Percentiles rank a stretch among this genome's conserved stretches.
Conservation (phyloP, 805 yeast genomes). For the Candida ponderosae region DNA sequence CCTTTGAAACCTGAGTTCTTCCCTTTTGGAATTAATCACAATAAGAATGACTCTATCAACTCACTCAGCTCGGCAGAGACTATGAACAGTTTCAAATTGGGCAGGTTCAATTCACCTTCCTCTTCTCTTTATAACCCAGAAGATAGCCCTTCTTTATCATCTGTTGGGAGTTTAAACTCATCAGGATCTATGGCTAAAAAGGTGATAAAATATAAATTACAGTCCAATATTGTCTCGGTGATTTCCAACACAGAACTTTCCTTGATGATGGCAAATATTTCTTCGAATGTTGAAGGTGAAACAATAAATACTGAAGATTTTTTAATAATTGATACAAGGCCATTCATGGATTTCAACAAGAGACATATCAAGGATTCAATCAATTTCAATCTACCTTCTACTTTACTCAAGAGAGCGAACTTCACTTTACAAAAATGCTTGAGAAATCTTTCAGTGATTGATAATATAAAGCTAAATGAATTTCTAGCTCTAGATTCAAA, state of each 20-base stretch:
- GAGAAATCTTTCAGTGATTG: constrained; percentile 49
- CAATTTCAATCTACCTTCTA: constrained; percentile 85
- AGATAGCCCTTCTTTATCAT: too few species aligned
- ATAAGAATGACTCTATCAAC: constrained; percentile 6
- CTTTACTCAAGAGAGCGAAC: constrained; percentile 67
- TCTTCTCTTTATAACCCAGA: too few species aligned
- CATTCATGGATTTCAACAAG: constrained; percentile 65
- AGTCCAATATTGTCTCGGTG: constrained; percentile 1
- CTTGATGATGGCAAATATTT: neutral
- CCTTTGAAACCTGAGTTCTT: too few species aligned
- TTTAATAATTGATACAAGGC: constrained; percentile 69
- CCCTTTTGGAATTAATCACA: too few species aligned
- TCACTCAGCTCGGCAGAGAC: constrained; percentile 14
- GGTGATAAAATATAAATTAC: too few species aligned
- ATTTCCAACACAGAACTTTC: constrained; percentile 6
- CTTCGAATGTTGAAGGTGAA: neutral
- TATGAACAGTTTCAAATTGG: constrained; percentile 7
- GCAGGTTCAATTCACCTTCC: constrained; percentile 12
- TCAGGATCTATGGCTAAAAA: too few species aligned
- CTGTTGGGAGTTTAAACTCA: too few species aligned
- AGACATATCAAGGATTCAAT: constrained; percentile 53
- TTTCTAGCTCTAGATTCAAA: constrained; percentile 21
- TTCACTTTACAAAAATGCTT: constrained; percentile 60
- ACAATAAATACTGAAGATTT: constrained; percentile 10
- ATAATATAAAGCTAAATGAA: constrained; percentile 32